phyloP scores from a whole-genome alignment of 169 alveolate genomes.

The Plasmodium sp. region DNA sequence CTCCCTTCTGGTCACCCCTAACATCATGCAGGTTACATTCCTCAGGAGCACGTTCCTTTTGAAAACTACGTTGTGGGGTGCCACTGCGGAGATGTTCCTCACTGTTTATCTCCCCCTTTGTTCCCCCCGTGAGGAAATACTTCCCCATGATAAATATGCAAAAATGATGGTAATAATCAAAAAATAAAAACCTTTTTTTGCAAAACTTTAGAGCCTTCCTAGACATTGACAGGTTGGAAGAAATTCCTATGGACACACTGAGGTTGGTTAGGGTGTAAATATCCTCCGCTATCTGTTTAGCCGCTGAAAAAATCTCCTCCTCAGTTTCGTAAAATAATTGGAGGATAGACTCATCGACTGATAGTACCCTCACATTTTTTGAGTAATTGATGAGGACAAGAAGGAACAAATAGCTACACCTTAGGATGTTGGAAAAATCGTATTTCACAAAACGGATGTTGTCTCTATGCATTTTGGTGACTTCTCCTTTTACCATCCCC shows the following conservation, averaged over 20 bases:
- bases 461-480: slow-evolving; percentile 29
- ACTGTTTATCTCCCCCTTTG: neutral
- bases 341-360: slow-evolving; percentile 55
- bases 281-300: slow-evolving; percentile 49
- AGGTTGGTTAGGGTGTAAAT: slow-evolving; percentile 46
- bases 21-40: no score
- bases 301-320: slow-evolving; percentile 7
- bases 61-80: neutral
- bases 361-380: slow-evolving; percentile 38
- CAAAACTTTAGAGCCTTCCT: slow-evolving; percentile 58
- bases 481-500: slow-evolving; percentile 61
- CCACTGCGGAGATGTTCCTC: neutral
- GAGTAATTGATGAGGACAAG: slow-evolving; percentile 56
- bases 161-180: slow-evolving; percentile 69
- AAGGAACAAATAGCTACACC: slow-evolving; percentile 45
- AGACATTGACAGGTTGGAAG: slow-evolving; percentile 3
- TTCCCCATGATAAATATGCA: slow-evolving; percentile 28
- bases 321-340: slow-evolving; percentile 67
- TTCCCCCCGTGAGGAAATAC: neutral
- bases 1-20: neutral
- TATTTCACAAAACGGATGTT: slow-evolving; percentile 42
- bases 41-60: no score
- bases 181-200: slow-evolving; percentile 65
- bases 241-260: slow-evolving; percentile 58
- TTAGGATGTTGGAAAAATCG: slow-evolving; percentile 61